phyloP scores from a whole-genome alignment of 2,329 filamentous ascomycete species.

The Fusarium subglutinans region DNA sequence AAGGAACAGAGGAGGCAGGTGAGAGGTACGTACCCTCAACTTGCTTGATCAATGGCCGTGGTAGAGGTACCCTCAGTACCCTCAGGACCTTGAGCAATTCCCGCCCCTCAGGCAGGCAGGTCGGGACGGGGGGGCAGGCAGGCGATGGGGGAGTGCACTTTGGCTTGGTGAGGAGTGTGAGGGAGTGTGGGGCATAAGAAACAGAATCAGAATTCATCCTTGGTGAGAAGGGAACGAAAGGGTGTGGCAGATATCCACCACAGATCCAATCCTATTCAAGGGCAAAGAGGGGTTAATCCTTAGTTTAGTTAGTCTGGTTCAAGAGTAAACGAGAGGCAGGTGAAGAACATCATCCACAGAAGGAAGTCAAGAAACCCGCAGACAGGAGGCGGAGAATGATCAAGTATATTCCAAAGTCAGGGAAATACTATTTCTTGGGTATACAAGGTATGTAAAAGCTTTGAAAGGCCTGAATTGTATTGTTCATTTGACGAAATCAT shows the following conservation, averaged over 20 bases:
- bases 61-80: constrained; percentile 23
- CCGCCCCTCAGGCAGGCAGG: constrained; percentile 33
- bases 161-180: background rate
- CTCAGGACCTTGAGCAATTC: constrained; percentile 36
- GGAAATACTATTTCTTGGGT: background rate
- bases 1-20: constrained; percentile 40
- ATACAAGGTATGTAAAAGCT: background rate
- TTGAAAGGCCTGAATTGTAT: background rate
- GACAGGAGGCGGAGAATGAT: background rate
- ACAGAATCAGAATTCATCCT: background rate
- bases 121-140: constrained; percentile 35
- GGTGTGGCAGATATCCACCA: constrained; percentile 23
- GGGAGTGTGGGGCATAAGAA: background rate
- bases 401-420: background rate
- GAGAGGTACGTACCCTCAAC: constrained; percentile 39
- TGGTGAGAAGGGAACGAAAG: constrained; percentile 19
- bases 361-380: background rate
- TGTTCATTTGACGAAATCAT: background rate
- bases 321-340: constrained; percentile 11
- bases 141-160: constrained; percentile 30
- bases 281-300: constrained; percentile 25
- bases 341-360: background rate
- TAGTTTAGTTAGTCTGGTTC: background rate
- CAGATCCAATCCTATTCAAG: constrained; percentile 14
- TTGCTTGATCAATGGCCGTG: constrained; percentile 12